Base-by-base conservation (phyloP, 371 early-diverging fungal species). In the Mortierella sp. region DNA sequence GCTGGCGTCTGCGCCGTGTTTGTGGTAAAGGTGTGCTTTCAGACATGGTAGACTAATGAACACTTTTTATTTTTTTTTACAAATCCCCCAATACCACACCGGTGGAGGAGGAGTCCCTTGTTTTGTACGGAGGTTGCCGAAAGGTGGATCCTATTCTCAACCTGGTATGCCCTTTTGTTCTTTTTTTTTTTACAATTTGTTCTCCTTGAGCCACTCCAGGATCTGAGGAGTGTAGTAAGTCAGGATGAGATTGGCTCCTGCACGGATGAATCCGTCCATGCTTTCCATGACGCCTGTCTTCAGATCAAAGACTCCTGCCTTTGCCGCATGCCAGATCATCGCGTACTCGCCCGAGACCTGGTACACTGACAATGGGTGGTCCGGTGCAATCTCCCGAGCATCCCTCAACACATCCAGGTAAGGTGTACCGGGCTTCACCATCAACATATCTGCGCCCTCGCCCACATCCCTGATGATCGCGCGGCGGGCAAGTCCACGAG, bases 261-360 rank as follows among this genome's bases (percentile, higher is more conserved):
- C 98, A 28, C 98, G 82, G 65, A 92, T 70, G 54, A 93, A 93
- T 8, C 91, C 87, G 26, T 91, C 88, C 83, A 97, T 89, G 23
- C 87, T 86, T 68, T 98, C 98, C 71, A 95, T 64, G 0, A 98
- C 97, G 23, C 86, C 94, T 3, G 86, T 84, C 80, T 89, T 89
- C 43, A 96, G 82, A 47, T 92, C 93, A 80, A 96, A 93, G 3
- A 95, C 96, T 38, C 93, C 93, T 3, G 93, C 89, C 54, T 93
- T 80, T 4, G 97, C 94, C 3, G 96, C 85, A 58, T 94, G 94
- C 83, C 91, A 96, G 47, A 98, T 79, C 95, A 95, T 95, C 43
- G 97, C 88, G 64, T 95, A 98, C 80, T 98, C 98, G 31, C 98
- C 98, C 21, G 95, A 95, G 12, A 97, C 97, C 81, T 95, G 95